Base-by-base conservation (phyloP, 2,329 filamentous ascomycete species). In the Fusarium sublunatum region DNA sequence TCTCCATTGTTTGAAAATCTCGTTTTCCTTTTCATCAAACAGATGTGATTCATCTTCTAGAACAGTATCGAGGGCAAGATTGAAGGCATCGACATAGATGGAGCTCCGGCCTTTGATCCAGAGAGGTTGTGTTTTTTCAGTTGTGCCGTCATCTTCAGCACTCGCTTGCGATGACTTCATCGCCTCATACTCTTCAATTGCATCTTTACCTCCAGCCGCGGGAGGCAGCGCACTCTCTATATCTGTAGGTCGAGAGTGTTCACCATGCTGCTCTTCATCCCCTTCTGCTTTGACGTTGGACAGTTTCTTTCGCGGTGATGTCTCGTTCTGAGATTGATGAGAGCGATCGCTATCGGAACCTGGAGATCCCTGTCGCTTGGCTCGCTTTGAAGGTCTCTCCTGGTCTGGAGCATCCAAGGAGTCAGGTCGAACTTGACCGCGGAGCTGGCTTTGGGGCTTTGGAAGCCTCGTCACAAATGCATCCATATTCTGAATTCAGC, bases 11-110 rank as follows among this genome's bases (percentile, higher is more conserved):
- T 81, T 78, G 73, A 99, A 98, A 0, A 98, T 83, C 12, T 84
- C 81, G 70, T 83, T 85, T 76, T 99, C 95, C 15, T 87, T 88
- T 55, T 88, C 85, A 69, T 95, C 86, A 73, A 98, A 99, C 0
- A 99, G 79, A 76, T 97, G 92, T 1, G 86, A 84, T 76, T 99
- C 95, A 54, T 98, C 92, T 44, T 92, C 88, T 11, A 98, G 78
- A 4, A 99, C 95, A 0, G 92, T 97, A 57, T 94, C 89, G 44
- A 99, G 79, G 3, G 94, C 92, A 12, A 98, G 81, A 71, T 97
- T 97, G 81, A 99, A 99, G 1, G 95, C 95, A 77, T 99, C 95
- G 15, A 97, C 92, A 70, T 99, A 99, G 52, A 99, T 92, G 2
- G 93, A 98, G 71, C 89, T 96, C 73, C 87, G 88, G 0, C 92